These are phyloP conservation scores for Citrus maxima DNA, from an alignment of 345 rosid genomes.

Conservation along the genomic window DNA sequence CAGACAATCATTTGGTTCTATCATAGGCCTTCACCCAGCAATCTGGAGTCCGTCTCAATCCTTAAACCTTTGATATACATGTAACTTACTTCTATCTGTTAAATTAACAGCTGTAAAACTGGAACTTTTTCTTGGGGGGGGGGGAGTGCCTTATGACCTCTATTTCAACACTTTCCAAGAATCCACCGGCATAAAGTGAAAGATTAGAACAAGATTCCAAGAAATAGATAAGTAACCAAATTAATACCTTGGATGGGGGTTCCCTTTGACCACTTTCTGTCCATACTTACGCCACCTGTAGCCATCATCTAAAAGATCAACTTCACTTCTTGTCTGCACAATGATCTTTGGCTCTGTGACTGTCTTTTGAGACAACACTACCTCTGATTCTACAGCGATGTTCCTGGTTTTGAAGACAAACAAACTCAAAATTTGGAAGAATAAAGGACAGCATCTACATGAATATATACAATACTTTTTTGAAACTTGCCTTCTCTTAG, in stretches of 20 bases:
- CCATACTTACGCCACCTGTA: constrained; percentile 99
- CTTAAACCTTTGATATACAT: background rate
- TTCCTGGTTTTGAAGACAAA: constrained; percentile 42
- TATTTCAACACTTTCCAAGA: background rate
- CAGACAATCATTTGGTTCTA: background rate
- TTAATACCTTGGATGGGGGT: constrained; percentile 81
- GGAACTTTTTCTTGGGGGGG: background rate
- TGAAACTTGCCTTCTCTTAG: constrained; percentile 61
- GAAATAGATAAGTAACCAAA: constrained; percentile 7
- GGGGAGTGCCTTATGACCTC: background rate
- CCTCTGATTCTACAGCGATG: constrained; percentile 35
- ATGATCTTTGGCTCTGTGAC: constrained; percentile 85
- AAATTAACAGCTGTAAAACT: background rate
- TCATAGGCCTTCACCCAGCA: background rate
- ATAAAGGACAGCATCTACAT: background rate
- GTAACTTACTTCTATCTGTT: background rate
- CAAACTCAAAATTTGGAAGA: background rate
- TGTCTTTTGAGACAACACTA: constrained; percentile 58
- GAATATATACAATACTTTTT: constrained; percentile 1
- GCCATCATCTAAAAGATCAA: constrained; percentile 97
- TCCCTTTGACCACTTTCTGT: constrained; percentile 99
- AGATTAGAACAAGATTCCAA: constrained; percentile 11
- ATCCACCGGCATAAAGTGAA: background rate
- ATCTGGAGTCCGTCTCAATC: background rate
- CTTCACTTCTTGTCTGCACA: constrained; percentile 96